phyloP scores from a whole-genome alignment of 768 basidiomycete genomes.

The Boletus tomentosulus region DNA sequence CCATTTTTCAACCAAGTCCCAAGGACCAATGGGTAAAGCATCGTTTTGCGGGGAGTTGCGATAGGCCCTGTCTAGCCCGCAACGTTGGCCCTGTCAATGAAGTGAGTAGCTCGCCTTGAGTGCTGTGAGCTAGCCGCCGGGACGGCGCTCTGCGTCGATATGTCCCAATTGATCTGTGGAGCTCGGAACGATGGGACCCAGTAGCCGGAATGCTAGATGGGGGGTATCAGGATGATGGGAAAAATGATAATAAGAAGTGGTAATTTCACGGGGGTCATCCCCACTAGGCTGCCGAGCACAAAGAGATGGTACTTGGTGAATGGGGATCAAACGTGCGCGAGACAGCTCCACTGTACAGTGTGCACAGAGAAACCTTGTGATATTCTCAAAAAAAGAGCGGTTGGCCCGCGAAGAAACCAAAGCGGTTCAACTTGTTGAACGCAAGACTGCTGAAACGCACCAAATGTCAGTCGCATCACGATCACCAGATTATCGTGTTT shows the following conservation, averaged over 20 bases:
- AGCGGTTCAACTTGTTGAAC: not conserved
- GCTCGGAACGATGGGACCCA: not conserved
- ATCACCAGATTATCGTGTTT: not conserved
- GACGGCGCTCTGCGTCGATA: not conserved
- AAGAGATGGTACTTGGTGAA: not conserved
- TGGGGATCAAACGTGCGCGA: too few relatives aligned
- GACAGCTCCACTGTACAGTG: too few relatives aligned
- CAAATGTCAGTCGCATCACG: not conserved
- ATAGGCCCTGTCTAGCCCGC: too few relatives aligned
- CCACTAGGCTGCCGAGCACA: not conserved
- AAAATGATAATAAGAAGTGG: not conserved
- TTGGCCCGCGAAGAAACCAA: not conserved
- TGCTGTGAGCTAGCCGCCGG: too few relatives aligned
- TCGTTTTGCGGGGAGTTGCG: too few relatives aligned
- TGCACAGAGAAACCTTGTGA: not conserved
- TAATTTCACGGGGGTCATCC: not conserved
- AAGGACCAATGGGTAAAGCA: not conserved
- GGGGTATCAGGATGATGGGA: not conserved
- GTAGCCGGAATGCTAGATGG: not conserved
- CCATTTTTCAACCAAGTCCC: not conserved
- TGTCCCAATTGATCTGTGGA: not conserved
- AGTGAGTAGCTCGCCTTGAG: too few relatives aligned
- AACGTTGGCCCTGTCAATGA: too few relatives aligned
- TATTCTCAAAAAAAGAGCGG: not conserved
- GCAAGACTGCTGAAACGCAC: not conserved